Conservation (phyloP, 2,329 filamentous ascomycete genomes). For the Tolypocladium amazonense region DNA sequence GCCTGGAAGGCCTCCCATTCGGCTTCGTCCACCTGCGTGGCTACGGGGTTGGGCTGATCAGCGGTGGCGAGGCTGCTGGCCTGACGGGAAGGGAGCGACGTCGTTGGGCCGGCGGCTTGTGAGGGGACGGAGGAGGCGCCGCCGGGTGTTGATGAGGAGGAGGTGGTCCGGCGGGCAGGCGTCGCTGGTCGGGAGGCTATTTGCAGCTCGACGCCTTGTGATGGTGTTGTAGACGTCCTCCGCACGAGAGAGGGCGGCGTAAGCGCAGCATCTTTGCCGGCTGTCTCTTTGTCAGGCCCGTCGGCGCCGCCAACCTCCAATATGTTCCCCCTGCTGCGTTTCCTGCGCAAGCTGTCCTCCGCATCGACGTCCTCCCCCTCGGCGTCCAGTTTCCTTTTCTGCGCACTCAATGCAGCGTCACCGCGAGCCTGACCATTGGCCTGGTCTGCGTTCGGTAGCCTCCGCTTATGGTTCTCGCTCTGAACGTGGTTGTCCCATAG, state of each 20-base stretch:
- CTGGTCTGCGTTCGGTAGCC: conserved; percentile 11
- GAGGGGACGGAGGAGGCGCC: conserved; percentile 5
- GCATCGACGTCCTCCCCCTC: conserved; percentile 23
- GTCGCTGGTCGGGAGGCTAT: conserved; percentile 56
- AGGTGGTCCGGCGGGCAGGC: conserved; percentile 33
- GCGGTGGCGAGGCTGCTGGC: conserved; percentile 10
- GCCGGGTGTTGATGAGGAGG: conserved; percentile 29
- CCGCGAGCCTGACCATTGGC: conserved; percentile 4
- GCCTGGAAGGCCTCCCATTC: conserved; percentile 85
- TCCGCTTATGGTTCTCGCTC: conserved; percentile 28
- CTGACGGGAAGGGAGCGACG: conserved; percentile 20
- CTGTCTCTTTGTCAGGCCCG: background rate
- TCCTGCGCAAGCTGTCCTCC: conserved; percentile 26
- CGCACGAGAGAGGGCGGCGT: conserved; percentile 34
- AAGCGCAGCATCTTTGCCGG: conserved; percentile 9
- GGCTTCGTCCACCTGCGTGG: conserved; percentile 49
- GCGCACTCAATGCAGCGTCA: conserved; percentile 1
- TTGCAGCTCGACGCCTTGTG: conserved; percentile 47
- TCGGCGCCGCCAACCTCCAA: conserved; percentile 1
- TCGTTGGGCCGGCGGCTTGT: conserved; percentile 4
- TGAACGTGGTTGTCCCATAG: conserved; percentile 56
- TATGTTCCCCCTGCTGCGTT: conserved; percentile 33
- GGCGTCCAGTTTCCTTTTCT: conserved; percentile 23
- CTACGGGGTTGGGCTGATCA: conserved; percentile 7
- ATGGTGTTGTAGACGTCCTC: conserved; percentile 40